Conservation (phyloP, 306 rosid species). For the Cucurbita argyrosperma region DNA sequence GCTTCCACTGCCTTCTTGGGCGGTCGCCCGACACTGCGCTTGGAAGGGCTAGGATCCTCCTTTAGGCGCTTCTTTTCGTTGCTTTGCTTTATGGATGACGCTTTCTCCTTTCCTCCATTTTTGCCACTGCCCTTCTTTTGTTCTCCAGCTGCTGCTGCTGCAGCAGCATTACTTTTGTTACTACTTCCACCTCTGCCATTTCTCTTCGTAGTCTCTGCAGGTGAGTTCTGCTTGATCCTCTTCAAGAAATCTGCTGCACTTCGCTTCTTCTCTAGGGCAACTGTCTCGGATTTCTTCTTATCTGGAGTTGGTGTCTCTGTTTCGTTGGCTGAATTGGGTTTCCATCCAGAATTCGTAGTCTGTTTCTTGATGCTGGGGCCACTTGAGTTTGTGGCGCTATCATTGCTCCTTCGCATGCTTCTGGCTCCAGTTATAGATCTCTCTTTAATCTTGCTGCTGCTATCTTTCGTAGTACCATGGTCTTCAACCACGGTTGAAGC, state of each 20-base stretch:
- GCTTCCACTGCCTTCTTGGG: constrained; percentile 42
- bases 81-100: constrained; percentile 14
- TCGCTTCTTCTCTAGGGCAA: constrained; percentile 36
- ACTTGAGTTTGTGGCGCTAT: constrained; percentile 16
- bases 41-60: constrained; percentile 43
- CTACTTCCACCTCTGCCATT: constrained; percentile 13
- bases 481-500: constrained; percentile 30
- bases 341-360: constrained; percentile 14
- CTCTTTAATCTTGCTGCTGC: constrained; percentile 31
- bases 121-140: constrained; percentile 31
- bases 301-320: constrained; percentile 20
- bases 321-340: constrained; percentile 20
- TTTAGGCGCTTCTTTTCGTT: constrained; percentile 32
- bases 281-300: constrained; percentile 36
- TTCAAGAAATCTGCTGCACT: constrained; percentile 72
- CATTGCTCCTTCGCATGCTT: constrained; percentile 49
- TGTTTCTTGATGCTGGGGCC: constrained; percentile 27
- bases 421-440: constrained; percentile 58
- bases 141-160: constrained; percentile 22
- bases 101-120: constrained; percentile 27
- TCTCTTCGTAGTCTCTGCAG: constrained; percentile 21
- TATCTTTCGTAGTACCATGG: constrained; percentile 5
- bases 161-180: background rate
- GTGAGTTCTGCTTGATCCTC: constrained; percentile 53
- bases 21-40: constrained; percentile 69